A percentile compares a stretch with the other conserved stretches of the same genome.
These are phyloP conservation scores for Ceratobasidium sp. DNA, from an alignment of 1,284 basidiomycete genomes.

Conservation along the genomic window DNA sequence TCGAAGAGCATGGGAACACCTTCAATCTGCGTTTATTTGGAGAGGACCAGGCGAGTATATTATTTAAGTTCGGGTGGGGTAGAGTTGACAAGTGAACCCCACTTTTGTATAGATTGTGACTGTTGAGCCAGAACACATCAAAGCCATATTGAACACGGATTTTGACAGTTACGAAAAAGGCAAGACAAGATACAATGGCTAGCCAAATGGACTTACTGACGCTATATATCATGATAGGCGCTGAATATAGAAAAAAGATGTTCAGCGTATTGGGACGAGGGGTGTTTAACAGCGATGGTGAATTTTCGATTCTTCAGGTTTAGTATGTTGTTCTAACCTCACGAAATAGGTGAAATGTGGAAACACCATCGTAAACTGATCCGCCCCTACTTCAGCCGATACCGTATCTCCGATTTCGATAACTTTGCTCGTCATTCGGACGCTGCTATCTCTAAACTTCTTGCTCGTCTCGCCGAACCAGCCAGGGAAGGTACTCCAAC, in stretches of 20 bases:
- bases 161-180: constrained; percentile 44
- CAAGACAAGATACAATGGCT: not conserved
- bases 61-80: not conserved
- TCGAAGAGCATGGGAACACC: constrained; percentile 13
- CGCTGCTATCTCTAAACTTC: constrained; percentile 24
- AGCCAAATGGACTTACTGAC: too few species aligned
- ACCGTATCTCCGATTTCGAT: constrained; percentile 31
- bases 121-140: constrained; percentile 47
- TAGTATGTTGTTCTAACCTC: not conserved
- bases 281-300: constrained; percentile 38
- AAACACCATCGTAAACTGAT: constrained; percentile 43
- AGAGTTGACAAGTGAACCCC: not conserved
- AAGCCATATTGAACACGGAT: constrained; percentile 41
- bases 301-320: constrained; percentile 36
- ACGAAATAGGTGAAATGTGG: constrained; percentile 47
- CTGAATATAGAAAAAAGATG: constrained; percentile 9
- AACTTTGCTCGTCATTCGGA: constrained; percentile 35
- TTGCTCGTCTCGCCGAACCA: constrained; percentile 25
- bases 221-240: too few species aligned
- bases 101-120: constrained; percentile 47
- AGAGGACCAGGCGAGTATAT: not conserved
- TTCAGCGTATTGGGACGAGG: constrained; percentile 35
- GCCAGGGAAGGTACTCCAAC: constrained; percentile 21
- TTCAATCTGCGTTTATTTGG: constrained; percentile 22
- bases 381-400: constrained; percentile 46